Conservation (phyloP, 306 rosid genomes). For the Cucurbita maxima region DNA sequence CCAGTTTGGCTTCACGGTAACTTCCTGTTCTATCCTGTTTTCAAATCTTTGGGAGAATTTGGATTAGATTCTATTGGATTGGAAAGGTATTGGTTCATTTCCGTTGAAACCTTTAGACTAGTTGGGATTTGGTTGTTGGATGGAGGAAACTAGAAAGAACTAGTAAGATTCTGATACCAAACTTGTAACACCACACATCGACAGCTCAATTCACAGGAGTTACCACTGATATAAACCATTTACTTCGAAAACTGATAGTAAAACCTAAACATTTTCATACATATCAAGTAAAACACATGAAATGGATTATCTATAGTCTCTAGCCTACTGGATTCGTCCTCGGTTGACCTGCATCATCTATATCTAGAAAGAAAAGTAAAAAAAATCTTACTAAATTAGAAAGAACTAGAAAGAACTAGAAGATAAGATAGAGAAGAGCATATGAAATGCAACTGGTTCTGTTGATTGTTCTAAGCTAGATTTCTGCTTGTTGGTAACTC, state of each 20-base stretch:
- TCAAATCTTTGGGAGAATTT: neutral
- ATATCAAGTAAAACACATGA: no score
- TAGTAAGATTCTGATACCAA: neutral
- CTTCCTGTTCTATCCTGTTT: neutral
- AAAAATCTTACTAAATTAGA: no score
- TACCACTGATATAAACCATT: no score
- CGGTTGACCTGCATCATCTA: no score
- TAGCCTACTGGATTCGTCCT: no score
- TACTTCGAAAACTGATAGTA: no score
- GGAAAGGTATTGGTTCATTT: neutral
- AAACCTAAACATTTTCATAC: no score
- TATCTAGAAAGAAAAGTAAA: no score
- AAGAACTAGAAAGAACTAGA: neutral
- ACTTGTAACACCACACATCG: no score
- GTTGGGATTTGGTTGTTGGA: neutral
- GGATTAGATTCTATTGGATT: neutral
- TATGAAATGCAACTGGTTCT: neutral
- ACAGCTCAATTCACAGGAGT: no score
- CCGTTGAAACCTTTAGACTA: neutral
- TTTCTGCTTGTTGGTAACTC: neutral
- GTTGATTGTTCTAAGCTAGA: neutral
- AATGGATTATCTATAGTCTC: no score
- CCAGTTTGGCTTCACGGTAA: slow-evolving; percentile 96
- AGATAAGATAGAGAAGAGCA: neutral
- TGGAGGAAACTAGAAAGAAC: neutral